Base-by-base conservation (phyloP, 768 basidiomycete species). In the Cantharellus anzutake region DNA sequence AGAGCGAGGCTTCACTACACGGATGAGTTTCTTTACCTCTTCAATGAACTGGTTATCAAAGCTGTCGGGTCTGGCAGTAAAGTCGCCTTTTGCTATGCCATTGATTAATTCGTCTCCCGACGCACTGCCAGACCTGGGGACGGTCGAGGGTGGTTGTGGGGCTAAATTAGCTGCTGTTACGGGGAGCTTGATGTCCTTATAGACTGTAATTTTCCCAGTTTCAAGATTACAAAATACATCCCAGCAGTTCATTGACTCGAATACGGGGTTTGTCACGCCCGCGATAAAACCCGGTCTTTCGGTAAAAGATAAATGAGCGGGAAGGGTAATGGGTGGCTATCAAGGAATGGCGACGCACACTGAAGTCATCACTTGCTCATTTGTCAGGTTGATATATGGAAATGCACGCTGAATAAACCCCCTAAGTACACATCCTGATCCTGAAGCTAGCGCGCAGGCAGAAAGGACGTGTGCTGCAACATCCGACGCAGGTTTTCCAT, bases 191-290 rank as follows among this genome's bases (percentile, higher is more conserved):
- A 98, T 86, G 63, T 97, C 87, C 68, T 83, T 93, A 42, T 87
- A 82, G 11, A 98, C 83, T 2, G 82, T 82, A 60, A 99, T 87
- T 42, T 80, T 82, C 5, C 89, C 89, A 0, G 82, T 80, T 55
- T 88, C 84, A 62, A 97, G 82, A 67, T 98, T 91, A 69, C 94
- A 86, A 44, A 97, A 74, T 4, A 99, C 73, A 69, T 99, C 96
- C 96, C 96, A 99, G 7, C 80, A 77, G 0, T 83, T 80, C 0
- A 84, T 79, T 1, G 84, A 75, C 66, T 94, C 90, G 70, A 97
- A 97, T 52, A 97, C 91, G 2, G 93, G 96, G 66, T 99, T 99
- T 1, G 89, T 93, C 2, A 98, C 94, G 1, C 96, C 96, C 5
- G 93, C 96, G 58, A 99, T 92, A 67, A 84, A 99, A 7, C 89